phyloP scores from a whole-genome alignment of 192 early-diverging fungal genomes.

The Backusella tuberculispora region DNA sequence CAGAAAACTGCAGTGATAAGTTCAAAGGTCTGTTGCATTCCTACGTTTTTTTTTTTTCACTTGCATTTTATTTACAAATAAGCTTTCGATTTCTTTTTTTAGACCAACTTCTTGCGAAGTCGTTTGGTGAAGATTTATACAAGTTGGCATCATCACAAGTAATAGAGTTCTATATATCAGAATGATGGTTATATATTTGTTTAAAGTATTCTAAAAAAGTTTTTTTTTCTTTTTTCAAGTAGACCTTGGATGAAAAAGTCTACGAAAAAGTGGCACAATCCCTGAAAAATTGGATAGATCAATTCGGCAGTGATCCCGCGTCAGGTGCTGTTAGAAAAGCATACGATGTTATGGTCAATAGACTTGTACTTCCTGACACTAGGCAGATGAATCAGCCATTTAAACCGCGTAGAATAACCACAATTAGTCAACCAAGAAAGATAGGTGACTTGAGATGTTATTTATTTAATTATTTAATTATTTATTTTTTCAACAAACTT shows the following conservation, averaged over 20 bases:
- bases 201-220: not conserved
- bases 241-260: slow-evolving; percentile 31
- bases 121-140: slow-evolving; percentile 38
- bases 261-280: slow-evolving; percentile 32
- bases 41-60: slow-evolving; percentile 7
- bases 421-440: not conserved
- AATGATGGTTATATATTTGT: not conserved
- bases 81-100: not conserved
- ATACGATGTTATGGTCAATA: slow-evolving; percentile 27
- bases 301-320: slow-evolving; percentile 29
- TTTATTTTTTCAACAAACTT: not conserved
- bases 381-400: not conserved
- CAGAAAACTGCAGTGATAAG: slow-evolving; percentile 37
- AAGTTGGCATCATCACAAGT: slow-evolving; percentile 33
- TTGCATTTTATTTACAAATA: not conserved
- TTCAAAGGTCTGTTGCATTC: slow-evolving; percentile 19
- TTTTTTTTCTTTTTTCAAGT: slow-evolving; percentile 5
- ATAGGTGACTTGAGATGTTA: not conserved
- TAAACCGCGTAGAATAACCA: not conserved
- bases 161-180: not conserved
- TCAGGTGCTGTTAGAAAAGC: slow-evolving; percentile 29
- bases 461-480: not conserved
- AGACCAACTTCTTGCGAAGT: slow-evolving; percentile 39
- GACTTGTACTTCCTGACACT: not conserved
- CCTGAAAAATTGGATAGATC: slow-evolving; percentile 33